Percentiles rank a stretch among this genome's conserved stretches.
Conservation (phyloP, 1,139 yeast genomes). For the Trichomonascaceae sp. region DNA sequence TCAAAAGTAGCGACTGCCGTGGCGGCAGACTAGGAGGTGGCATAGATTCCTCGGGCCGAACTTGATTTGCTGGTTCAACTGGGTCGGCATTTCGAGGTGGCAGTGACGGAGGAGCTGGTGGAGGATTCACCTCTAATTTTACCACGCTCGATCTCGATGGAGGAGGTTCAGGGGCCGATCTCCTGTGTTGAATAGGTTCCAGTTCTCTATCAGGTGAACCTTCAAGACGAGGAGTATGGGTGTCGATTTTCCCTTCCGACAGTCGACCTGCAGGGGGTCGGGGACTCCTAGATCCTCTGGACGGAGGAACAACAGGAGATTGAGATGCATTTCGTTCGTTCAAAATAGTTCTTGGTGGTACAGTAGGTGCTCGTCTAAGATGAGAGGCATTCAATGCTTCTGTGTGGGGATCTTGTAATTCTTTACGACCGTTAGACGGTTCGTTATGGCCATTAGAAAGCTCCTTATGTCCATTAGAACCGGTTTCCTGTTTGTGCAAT, state of each 20-base stretch:
- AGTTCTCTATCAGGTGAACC: neutral
- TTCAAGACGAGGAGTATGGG: neutral
- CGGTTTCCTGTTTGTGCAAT: neutral
- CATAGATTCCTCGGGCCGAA: neutral
- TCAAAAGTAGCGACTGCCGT: slow-evolving; percentile 4
- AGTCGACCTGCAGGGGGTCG: neutral
- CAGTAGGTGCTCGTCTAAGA: neutral
- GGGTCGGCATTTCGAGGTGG: slow-evolving; percentile 7
- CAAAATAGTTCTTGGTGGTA: neutral
- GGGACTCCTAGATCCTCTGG: slow-evolving; percentile 10
- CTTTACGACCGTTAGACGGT: neutral
- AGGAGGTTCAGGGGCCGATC: neutral
- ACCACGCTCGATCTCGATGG: neutral
- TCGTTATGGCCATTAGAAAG: neutral
- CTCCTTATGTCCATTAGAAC: neutral
- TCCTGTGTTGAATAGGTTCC: neutral
- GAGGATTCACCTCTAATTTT: neutral
- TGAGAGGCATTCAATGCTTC: neutral
- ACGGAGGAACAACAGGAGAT: slow-evolving; percentile 17
- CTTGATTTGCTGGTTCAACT: neutral
- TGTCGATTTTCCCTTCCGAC: neutral
- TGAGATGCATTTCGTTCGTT: slow-evolving; percentile 1
- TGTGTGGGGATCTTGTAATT: neutral
- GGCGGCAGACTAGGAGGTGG: slow-evolving; percentile 3
- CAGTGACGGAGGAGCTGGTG: slow-evolving; percentile 1